phyloP scores from a whole-genome alignment of 345 rosid species.

The Eucalyptus cloeziana region DNA sequence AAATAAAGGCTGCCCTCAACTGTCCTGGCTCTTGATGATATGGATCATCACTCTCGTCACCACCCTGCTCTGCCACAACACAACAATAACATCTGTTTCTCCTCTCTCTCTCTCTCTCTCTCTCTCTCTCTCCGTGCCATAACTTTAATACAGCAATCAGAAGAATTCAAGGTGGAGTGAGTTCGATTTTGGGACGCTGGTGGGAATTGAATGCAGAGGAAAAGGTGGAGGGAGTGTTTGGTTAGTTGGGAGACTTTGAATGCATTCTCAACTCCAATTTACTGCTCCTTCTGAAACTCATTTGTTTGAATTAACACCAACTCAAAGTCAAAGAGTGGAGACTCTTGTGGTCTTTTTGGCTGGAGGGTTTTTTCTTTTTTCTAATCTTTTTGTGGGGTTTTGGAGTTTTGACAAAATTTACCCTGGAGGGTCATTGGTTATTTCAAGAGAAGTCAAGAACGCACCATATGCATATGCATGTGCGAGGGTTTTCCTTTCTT shows the following conservation, averaged over 20 bases:
- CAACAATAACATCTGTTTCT: constrained; percentile 8
- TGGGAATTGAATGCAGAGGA: neutral
- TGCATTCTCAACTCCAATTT: neutral
- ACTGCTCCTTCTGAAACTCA: neutral
- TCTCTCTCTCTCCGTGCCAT: neutral
- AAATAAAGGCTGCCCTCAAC: constrained; percentile 85
- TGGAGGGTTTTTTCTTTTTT: neutral
- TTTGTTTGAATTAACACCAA: neutral
- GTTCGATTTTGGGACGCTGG: neutral
- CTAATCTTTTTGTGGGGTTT: neutral
- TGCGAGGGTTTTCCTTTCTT: neutral
- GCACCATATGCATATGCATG: neutral
- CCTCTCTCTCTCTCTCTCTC: constrained; percentile 4
- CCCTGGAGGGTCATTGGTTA: neutral
- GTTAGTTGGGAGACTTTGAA: neutral
- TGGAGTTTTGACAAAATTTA: neutral
- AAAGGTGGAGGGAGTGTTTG: neutral
- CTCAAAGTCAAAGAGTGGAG: neutral
- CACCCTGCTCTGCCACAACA: neutral
- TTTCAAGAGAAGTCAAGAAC: constrained; percentile 3
- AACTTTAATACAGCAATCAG: constrained; percentile 27
- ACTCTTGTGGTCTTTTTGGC: neutral
- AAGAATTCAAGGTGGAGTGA: neutral
- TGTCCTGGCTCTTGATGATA: constrained; percentile 50
- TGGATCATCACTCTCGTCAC: neutral